Conservation (phyloP, 352 stramenopile species). For the Phytophthora hybrid region DNA sequence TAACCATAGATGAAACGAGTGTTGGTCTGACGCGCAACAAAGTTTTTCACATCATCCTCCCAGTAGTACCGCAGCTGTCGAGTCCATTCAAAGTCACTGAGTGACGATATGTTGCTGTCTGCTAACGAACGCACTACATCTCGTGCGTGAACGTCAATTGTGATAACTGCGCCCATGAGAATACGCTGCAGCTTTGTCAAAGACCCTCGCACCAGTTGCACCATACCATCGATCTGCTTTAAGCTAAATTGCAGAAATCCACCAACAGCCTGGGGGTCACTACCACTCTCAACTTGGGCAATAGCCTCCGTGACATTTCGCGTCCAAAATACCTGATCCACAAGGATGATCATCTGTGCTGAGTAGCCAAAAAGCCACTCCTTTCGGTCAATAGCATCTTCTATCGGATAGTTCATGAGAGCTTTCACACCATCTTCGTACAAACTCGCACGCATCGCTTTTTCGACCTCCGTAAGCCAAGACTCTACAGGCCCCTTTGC, state of each 20-base stretch:
- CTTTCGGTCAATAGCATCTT: slow-evolving; percentile 89
- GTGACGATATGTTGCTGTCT: slow-evolving; percentile 77
- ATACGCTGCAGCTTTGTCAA: slow-evolving; percentile 90
- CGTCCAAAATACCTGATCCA: slow-evolving; percentile 94
- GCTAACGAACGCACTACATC: slow-evolving; percentile 89
- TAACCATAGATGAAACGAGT: slow-evolving; percentile 89
- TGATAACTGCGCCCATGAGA: slow-evolving; percentile 92
- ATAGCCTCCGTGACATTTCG: slow-evolving; percentile 88
- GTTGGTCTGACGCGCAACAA: slow-evolving; percentile 84
- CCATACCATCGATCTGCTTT: slow-evolving; percentile 94
- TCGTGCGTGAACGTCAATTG: slow-evolving; percentile 92
- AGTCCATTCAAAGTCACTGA: slow-evolving; percentile 94
- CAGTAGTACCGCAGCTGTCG: slow-evolving; percentile 91
- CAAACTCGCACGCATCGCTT: slow-evolving; percentile 86
- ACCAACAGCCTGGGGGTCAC: slow-evolving; percentile 73
- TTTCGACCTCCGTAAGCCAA: slow-evolving; percentile 91
- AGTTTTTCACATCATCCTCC: slow-evolving; percentile 90
- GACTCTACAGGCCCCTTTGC: slow-evolving; percentile 88
- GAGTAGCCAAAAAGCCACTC: slow-evolving; percentile 92
- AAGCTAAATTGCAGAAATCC: slow-evolving; percentile 91
- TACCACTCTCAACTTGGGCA: slow-evolving; percentile 71
- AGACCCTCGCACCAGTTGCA: slow-evolving; percentile 87
- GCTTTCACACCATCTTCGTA: slow-evolving; percentile 89
- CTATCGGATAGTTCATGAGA: slow-evolving; percentile 87
- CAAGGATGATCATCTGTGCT: slow-evolving; percentile 89